Base-by-base conservation (phyloP, 805 yeast genomes). In the Candida orba region DNA sequence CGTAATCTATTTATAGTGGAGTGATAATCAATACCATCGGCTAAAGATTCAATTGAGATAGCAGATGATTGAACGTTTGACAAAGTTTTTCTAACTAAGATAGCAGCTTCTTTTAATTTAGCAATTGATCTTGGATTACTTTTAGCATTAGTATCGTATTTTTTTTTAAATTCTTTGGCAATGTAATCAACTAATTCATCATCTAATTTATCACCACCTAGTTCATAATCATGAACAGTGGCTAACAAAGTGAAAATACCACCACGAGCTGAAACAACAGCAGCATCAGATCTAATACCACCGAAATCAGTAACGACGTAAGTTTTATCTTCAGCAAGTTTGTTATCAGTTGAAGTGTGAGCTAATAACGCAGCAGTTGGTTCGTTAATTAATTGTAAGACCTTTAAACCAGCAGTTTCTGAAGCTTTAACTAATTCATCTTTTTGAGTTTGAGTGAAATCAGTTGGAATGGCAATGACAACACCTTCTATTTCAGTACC, bases 281-380 rank as follows among this genome's bases (percentile, higher is more conserved):
- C 96, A 49, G 90, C 96, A 62, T 93, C 98, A 35, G 95, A 82
- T 68, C 98, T 78, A 55, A 89, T 75, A 61, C 96, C 97, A 64
- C 99, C 99, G 58, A 93, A 86, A 67, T 93, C 99, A 43, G 95
- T 95, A 54, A 93, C 96, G 40, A 88, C 95, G 59, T 81, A 81
- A 47, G 86, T 66, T 71, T 83, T 83, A 67, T 88, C 95, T 52
- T 78, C 67, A 44, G 50, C 46, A 30, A 60, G 49, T 40, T 57
- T 53, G 44, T 57, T 52, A 35, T 66, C 75, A 44, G 71, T 64
- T 32, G 68, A 59, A 34, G 76, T 67, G 60, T 90, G 91, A 6
- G 98, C 88, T 53, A 93, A 72, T 51, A 93, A 71, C 40, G 97
- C 95, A 48, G 97, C 85, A 47, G 88, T 72, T 53, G 96, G 96